Base-by-base conservation (phyloP, 176 grass and related monocot species). In the Ensete glaucum region DNA sequence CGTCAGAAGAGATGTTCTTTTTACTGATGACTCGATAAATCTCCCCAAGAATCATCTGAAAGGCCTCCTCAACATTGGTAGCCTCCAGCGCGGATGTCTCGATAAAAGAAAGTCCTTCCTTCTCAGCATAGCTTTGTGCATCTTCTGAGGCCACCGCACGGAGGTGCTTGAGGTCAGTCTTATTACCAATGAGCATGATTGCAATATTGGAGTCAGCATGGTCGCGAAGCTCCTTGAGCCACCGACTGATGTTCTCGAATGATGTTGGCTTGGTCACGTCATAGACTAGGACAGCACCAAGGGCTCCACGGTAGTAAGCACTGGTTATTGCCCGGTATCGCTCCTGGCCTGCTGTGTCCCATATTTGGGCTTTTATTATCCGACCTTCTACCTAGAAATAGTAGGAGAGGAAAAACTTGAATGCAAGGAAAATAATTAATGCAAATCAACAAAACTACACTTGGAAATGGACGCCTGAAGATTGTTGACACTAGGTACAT, bases 301-400 rank as follows among this genome's bases (percentile, higher is more conserved):
- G 92, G 4, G 92, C 92, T 22, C 92, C 92, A 0, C 92, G 92
- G 77, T 96, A 96, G 86, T 96, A 96, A 13, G 92, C 92, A 2
- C 92, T 92, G 0, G 92, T 96, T 76, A 96, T 96, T 15, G 92
- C 92, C 50, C 92, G 50, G 67, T 96, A 96, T 19, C 92, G 71
- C 86, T 96, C 89, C 22, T 96, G 92, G 7, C 92, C 92, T 11
- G 92, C 89, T 0, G 92, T 96, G 80, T 96, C 92, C 92, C 92
- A 96, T 67, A 96, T 96, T 79, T 96, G 92, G 0, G 92, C 89
- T 81, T 96, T 96, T 81, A 96, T 92, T 81, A 89, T 86, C 89
- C 88, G 88, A 11, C 78, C 78, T 77, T 96, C 92, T 15, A 96
- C 92, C 92, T 96, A n/a, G 9, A 54, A 59, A 0, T 9, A 16